phyloP scores from a whole-genome alignment of 192 early-diverging fungal species.

The Kappamyces sp. region DNA sequence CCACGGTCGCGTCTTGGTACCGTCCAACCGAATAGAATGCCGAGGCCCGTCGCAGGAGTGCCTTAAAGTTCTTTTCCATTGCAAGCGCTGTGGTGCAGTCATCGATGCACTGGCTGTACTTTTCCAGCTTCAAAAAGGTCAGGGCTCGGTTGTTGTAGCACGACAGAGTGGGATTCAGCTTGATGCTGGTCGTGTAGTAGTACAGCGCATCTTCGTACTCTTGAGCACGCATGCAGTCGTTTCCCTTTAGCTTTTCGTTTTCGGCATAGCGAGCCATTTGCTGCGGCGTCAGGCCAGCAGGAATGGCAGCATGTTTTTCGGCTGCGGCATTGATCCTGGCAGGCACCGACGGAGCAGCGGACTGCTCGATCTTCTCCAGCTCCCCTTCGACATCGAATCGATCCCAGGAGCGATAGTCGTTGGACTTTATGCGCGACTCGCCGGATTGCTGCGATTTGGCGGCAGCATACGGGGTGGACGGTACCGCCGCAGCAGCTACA shows the following conservation, averaged over 20 bases:
- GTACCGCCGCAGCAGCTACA: too few species aligned
- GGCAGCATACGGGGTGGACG: too few species aligned
- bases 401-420: constrained; percentile 28
- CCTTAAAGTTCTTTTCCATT: constrained; percentile 14
- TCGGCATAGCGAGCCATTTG: constrained; percentile 15
- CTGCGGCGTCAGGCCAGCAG: neutral
- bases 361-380: constrained; percentile 17
- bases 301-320: neutral
- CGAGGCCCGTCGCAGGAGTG: constrained; percentile 20
- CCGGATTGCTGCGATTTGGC: too few species aligned
- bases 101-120: constrained; percentile 9
- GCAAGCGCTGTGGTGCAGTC: constrained; percentile 8
- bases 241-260: constrained; percentile 25
- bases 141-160: constrained; percentile 24
- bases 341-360: neutral
- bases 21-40: constrained; percentile 19
- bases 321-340: neutral
- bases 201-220: constrained; percentile 22
- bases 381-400: constrained; percentile 26
- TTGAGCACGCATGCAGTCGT: constrained; percentile 20
- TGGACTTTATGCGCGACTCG: constrained; percentile 19
- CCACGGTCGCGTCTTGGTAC: constrained; percentile 15
- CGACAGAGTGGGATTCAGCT: constrained; percentile 3
- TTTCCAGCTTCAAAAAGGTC: constrained; percentile 19
- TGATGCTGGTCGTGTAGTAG: constrained; percentile 22